Evolutionary conservation across 495 filamentous ascomycete genomes (phyloP), one percentile per base, ranked within the genome.

Genomic region (Hypoxylon lienhwacheense): DNA sequence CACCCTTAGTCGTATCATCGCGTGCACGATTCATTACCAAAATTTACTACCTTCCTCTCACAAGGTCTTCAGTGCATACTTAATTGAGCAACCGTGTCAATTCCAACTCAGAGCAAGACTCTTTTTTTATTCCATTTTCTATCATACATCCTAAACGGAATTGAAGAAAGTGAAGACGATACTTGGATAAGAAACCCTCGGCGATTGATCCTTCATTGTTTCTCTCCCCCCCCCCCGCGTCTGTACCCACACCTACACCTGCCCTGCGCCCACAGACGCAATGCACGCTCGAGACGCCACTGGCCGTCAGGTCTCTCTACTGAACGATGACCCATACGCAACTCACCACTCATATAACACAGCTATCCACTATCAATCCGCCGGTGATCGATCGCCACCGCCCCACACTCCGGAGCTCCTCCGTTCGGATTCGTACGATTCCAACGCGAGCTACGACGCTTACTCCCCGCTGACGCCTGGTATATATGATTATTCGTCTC

Each of bases 401-500:
- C 70, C 74, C 26, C 62, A 68, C 46, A 80, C 76, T 0, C 77
- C 78, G 21, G 74, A 73, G 51, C 70, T 81, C 20, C 61, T 75
- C 19, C 75, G 78, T 5, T 75, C 77, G 16, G 69, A 80, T 52
- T 81, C 78, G 0, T 81, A 77, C 59, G 78, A 80, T 60, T 81
- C 77, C 8, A 73, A 79, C 41, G 71, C 70, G 48, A 73, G 72
- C 64, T 70, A 65, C 58, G 77, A 76, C 33, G 69, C 73, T 17
- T 49, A 67, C 22, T 75, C 77, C 0, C 78, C 78, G n/a, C 35
- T 77, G 24, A 80, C 77, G 1, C 77, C 78, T 12, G 66, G 65
- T 26, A 46, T 71, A 33, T 67, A 68, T 36, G 65, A 69, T n/a
- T 73, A 69, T 49, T 57, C 53, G n/a, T 64, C 64, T 26, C 63